Percentiles rank a stretch among this genome's conserved stretches.
These are phyloP conservation scores for Excoecaria agallocha DNA, from an alignment of 345 rosid species.

Conservation along the genomic window DNA sequence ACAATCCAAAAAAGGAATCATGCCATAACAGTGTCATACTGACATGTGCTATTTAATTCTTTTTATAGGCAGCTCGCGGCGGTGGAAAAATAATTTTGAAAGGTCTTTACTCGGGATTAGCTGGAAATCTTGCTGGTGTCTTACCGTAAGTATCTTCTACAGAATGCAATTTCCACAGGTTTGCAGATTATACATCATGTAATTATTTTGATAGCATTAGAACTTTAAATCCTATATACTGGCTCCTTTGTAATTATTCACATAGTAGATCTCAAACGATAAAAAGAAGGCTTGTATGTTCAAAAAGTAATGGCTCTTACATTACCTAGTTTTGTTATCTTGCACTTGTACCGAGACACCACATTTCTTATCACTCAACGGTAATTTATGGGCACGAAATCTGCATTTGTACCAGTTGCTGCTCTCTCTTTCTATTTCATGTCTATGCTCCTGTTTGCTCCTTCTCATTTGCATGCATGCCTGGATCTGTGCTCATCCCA, in stretches of 20 bases:
- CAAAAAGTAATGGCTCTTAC: neutral
- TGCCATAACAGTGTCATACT: neutral
- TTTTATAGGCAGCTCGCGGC: conserved; percentile 72
- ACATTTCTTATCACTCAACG: neutral
- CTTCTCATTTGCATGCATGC: neutral
- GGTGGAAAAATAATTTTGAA: conserved; percentile 73
- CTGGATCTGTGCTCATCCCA: neutral
- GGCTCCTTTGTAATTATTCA: neutral
- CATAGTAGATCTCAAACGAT: neutral
- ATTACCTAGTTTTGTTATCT: neutral
- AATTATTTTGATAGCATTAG: neutral
- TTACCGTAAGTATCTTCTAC: conserved; percentile 64
- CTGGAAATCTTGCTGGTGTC: conserved; percentile 91
- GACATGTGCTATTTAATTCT: neutral
- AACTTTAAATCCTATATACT: neutral
- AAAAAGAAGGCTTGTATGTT: neutral
- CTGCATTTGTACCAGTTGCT: neutral
- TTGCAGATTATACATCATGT: neutral
- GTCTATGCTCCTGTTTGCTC: neutral
- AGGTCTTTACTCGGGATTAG: conserved; percentile 96
- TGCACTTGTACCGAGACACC: neutral
- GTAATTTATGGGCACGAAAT: neutral
- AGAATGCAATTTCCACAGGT: neutral
- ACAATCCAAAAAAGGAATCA: neutral
- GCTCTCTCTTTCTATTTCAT: neutral